Conservation (phyloP, 208 protist species). For the Trypanosoma scelopori region DNA sequence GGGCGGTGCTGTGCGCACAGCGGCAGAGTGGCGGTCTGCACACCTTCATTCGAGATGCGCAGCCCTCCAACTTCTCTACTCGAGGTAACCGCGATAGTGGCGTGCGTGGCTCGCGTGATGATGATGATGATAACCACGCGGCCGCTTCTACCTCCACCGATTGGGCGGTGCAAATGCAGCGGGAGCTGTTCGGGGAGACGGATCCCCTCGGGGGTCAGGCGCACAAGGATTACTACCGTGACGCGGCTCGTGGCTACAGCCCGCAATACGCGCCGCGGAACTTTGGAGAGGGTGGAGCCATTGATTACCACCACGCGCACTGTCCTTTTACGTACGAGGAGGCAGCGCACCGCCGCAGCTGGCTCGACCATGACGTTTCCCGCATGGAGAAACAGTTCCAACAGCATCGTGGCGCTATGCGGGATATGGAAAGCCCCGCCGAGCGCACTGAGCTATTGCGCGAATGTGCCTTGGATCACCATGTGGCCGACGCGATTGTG, state of each 20-base stretch:
- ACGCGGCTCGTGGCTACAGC: constrained; percentile 65
- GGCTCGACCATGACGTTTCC: constrained; percentile 62
- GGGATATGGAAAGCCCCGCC: constrained; percentile 27
- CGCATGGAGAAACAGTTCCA: constrained; percentile 27
- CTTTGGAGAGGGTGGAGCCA: constrained; percentile 61
- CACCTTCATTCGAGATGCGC: constrained; percentile 47
- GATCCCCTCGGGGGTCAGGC: constrained; percentile 79
- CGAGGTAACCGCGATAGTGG: no score
- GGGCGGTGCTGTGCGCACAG: neutral
- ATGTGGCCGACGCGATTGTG: constrained; percentile 27
- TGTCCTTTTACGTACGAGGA: constrained; percentile 39
- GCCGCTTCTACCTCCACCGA: constrained; percentile 15
- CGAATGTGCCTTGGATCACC: constrained; percentile 32
- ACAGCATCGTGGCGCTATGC: constrained; percentile 34
- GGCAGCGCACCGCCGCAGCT: constrained; percentile 44
- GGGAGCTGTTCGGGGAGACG: constrained; percentile 64
- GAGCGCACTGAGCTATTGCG: constrained; percentile 42
- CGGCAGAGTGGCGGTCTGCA: constrained; percentile 33
- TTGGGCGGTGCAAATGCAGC: constrained; percentile 73
- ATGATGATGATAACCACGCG: neutral
- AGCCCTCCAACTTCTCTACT: constrained; percentile 6
- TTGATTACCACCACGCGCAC: constrained; percentile 64
- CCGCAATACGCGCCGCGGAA: constrained; percentile 88
- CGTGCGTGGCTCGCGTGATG: no score
- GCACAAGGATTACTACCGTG: constrained; percentile 89